Conservation (phyloP, 1,284 basidiomycete genomes). For the Apiotrichum mycotoxinovorans region DNA sequence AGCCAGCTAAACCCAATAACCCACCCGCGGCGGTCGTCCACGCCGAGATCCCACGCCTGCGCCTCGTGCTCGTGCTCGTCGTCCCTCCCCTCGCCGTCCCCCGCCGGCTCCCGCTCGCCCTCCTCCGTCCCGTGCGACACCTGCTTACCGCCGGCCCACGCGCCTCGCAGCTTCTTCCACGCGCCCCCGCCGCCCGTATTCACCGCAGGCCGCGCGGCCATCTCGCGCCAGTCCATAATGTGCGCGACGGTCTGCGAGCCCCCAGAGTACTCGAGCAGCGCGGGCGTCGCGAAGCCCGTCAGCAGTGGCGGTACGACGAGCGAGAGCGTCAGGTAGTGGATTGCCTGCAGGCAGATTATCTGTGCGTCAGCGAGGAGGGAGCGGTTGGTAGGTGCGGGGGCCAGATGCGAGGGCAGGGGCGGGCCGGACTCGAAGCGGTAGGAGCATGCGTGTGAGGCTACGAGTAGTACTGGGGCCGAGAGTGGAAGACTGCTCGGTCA, state of each 20-base stretch:
- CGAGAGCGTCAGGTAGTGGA: constrained; percentile 86
- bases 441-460: neutral
- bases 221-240: constrained; percentile 94
- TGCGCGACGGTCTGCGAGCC: constrained; percentile 46
- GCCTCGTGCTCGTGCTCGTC: constrained; percentile 9
- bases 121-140: constrained; percentile 12
- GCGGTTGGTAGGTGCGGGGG: neutral
- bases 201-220: constrained; percentile 75
- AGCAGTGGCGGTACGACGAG: constrained; percentile 79
- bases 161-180: constrained; percentile 54
- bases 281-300: constrained; percentile 66
- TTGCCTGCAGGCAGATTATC: constrained; percentile 86
- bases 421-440: no score
- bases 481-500: no score
- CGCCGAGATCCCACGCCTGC: constrained; percentile 52
- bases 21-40: constrained; percentile 78
- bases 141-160: constrained; percentile 51
- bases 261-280: constrained; percentile 72
- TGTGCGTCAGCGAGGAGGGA: constrained; percentile 45
- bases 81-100: neutral
- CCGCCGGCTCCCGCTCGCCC: neutral
- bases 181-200: constrained; percentile 53
- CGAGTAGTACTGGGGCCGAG: no score
- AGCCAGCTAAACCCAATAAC: constrained; percentile 80
- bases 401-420: neutral